Evolutionary conservation across 1,284 basidiomycete species (phyloP), one percentile per base, ranked within the genome.

Genomic region (Boletus austroedulis): DNA sequence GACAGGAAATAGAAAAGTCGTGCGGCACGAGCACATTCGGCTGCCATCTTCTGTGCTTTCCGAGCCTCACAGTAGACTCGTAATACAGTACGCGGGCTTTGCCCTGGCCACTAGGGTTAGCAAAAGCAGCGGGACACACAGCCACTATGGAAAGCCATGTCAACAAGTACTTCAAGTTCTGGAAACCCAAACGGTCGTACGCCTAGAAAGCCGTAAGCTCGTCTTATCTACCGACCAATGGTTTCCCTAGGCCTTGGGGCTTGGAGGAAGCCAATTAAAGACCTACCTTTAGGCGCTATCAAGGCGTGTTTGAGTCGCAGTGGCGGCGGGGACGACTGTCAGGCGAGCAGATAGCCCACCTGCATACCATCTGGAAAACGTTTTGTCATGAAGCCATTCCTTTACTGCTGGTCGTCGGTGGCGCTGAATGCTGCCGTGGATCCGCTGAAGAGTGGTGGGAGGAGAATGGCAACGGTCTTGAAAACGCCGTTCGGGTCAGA

Each of bases 391-490:
- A 10, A 28, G 50, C 36, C 12, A 58, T 63, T 31, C 68, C 72
- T 19, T 53, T 72, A 19, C 53, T 71, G 5, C 38, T 73, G 11
- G 59, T 71, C 17, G 50, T 73, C 41, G 66, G 56, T 28, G 63
- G 62, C 15, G 50, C 65, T 15, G 71, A 73, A 26, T 56, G 65
- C 53, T 58, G 55, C 14, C 62, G 60, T 43, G 63, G 62, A 41
- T 64, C 71, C 36, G 65, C 64, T 19, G 62, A 68, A 19, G 34
- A 55, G n/a, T 73, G 73, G 73, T 73, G 71, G 71, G 53, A 57
- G 34, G 23, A 19, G 32, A 72, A 75, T n/a, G 52, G 52, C 21
- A 53, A 63, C 19, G 53, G 57, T 51, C 50, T 69, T 0, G 14
- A 32, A 47, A 44, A 32, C 5, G 38, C 29, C 14, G 53, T 49